These are phyloP conservation scores for Balamuthia mandrillaris DNA, from an alignment of 208 protist species.

Conservation along the genomic window DNA sequence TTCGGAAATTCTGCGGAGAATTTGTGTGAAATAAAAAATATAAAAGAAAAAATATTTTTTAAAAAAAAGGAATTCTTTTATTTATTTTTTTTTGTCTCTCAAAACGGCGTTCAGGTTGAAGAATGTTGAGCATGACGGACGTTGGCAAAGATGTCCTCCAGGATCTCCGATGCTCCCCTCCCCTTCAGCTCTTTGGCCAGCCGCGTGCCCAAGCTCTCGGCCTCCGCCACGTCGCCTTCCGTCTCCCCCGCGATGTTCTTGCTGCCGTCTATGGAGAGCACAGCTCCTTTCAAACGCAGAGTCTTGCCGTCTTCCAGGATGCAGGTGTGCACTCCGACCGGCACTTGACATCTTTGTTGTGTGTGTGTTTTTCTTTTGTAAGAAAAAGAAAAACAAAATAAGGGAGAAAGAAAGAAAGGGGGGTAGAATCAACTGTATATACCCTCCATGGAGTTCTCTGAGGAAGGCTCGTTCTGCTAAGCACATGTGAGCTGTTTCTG, in stretches of 20 bases:
- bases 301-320: background rate
- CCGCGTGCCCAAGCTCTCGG: background rate
- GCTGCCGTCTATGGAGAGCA: constrained; percentile 9
- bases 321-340: background rate
- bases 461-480: background rate
- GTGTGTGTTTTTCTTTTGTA: background rate
- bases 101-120: too few species aligned
- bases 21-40: too few species aligned
- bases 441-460: background rate
- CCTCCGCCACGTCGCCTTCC: background rate
- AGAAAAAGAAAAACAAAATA: background rate
- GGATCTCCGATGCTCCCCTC: background rate
- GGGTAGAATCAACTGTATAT: background rate
- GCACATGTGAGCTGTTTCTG: background rate
- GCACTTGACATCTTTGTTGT: background rate
- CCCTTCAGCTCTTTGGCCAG: constrained; percentile 3
- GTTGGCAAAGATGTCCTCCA: constrained; percentile 13
- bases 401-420: background rate
- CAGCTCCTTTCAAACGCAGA: background rate
- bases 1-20: too few species aligned
- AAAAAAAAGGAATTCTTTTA: too few species aligned
- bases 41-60: too few species aligned
- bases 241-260: background rate
- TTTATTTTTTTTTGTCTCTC: too few species aligned
- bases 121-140: too few species aligned